Base-by-base conservation (phyloP, 139 green algal species). In the Tetraselmis chui region DNA sequence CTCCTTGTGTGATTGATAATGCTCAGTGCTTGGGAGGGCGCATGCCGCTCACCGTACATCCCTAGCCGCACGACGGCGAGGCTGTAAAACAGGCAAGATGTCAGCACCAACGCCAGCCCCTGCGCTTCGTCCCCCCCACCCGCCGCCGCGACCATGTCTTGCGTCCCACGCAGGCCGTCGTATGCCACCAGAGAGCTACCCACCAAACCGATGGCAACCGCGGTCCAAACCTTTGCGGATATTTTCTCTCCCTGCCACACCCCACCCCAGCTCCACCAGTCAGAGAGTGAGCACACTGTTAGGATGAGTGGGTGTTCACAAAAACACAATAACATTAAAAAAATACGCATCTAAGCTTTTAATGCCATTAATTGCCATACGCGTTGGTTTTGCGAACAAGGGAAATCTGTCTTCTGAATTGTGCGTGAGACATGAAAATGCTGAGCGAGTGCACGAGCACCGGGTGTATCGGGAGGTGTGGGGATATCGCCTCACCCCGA, bases 161-260 rank as follows among this genome's bases (percentile, higher is more conserved):
- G 11, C 11, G 74, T 59, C 76, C 11, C 45, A 18, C 18, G 45
- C 45, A 67, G 45, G 45, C 45, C 45, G 45, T 92, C 89, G 25
- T 86, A 76, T 28, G 84, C 83, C 26, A 92, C 87, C 76, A 90
- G 83, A 23, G 79, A 87, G 58, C 79, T 88, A 29, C 89, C 89
- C 29, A 81, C 58, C 29, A 92, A 77, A 0, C 85, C 87, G 2
- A 85, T 75, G 11, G 75, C 79, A 76, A 85, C 85, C 2, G 87
- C 89, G 2, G 77, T 23, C 86, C 86, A 90, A 79, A 86, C 80
- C 18, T 74, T 30, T 0, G 32, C 59, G 2, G 82, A 58, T 5
- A 90, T 78, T 0, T 78, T 23, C 76, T 89, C 77, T 0, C 89
- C 90, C 45, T 67, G 45, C 45, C 45, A n/a, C n/a, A n/a, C n/a